A percentile compares a stretch with the other conserved stretches of the same genome.
Evolutionary conservation across 2,329 filamentous ascomycete genomes (phyloP).

Genomic region (Penicillium sp.): DNA sequence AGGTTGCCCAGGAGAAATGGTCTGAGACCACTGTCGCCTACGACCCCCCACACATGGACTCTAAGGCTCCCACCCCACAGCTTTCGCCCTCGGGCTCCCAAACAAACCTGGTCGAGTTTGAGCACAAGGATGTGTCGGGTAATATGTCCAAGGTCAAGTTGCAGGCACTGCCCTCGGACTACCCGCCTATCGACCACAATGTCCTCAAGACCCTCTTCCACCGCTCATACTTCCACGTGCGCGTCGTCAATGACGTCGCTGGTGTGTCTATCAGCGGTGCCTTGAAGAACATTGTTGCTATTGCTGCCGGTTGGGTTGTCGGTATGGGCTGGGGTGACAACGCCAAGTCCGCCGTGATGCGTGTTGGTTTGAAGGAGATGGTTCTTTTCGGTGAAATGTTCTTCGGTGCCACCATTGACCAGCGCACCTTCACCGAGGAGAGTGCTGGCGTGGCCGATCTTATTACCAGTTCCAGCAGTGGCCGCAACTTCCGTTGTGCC

Average conservation of each 20-base stretch:
- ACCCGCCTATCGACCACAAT: slow-evolving; percentile 81
- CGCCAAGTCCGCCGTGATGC: slow-evolving; percentile 97
- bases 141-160: slow-evolving; percentile 69
- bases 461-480: slow-evolving; percentile 89
- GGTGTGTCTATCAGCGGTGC: slow-evolving; percentile 93
- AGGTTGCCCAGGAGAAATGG: slow-evolving; percentile 94
- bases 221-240: slow-evolving; percentile 95
- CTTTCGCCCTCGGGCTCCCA: slow-evolving; percentile 55
- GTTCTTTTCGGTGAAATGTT: slow-evolving; percentile 93
- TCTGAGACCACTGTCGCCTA: slow-evolving; percentile 97
- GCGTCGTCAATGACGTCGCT: slow-evolving; percentile 91
- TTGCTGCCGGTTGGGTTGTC: slow-evolving; percentile 93
- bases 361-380: slow-evolving; percentile 93
- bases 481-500: slow-evolving; percentile 91
- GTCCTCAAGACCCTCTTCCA: slow-evolving; percentile 87
- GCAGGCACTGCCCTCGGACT: slow-evolving; percentile 74
- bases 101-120: slow-evolving; percentile 52
- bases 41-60: slow-evolving; percentile 87
- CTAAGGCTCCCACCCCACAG: slow-evolving; percentile 67
- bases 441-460: slow-evolving; percentile 93
- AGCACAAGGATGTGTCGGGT: slow-evolving; percentile 70
- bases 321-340: slow-evolving; percentile 98
- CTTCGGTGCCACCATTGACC: slow-evolving; percentile 78
- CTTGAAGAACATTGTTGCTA: slow-evolving; percentile 93
- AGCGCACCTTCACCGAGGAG: slow-evolving; percentile 93